Base-by-base conservation (phyloP, 2,329 filamentous ascomycete genomes). In the Pseudocercospora crystallina region DNA sequence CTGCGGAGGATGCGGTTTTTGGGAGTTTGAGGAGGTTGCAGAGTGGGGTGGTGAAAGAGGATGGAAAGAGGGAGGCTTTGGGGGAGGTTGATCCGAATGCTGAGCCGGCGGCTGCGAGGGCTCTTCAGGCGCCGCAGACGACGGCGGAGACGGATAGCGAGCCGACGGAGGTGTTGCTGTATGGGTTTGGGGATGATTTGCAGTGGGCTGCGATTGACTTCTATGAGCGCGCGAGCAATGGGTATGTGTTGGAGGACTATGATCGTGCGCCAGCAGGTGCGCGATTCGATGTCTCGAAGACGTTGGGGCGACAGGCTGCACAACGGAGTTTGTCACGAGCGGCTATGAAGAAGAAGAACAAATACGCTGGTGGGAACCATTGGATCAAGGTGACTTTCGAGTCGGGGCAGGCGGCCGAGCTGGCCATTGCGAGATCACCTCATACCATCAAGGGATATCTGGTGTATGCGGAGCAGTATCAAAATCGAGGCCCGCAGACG, bases 191-290 rank as follows among this genome's bases (percentile, higher is more conserved):
- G 74, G 85, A 71, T 79, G 77, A 80, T 4, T 67, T 70, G 7
- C 80, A 84, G 65, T 96, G 94, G 80, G 90, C 91, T 26, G 90
- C 90, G 31, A 85, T 97, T 61, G 84, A 87, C 60, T 89, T 89
- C 72, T 97, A 87, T 73, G 92, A 96, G 74, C 82, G 85, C 53
- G 84, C 95, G 36, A 92, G 89, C 5, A 71, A 73, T 30, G 91
- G 91, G 20, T 75, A 83, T 56, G 89, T 96, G 67, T 91, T 91
- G 71, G 92, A 97, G 73, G 91, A 96, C 72, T 97, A 97, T 71
- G 84, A 90, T 8, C 85, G 92, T 56, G 85, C 88, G 57, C 86
- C 92, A n/a, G 87, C 89, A 2, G 78, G 83, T 49, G 80, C 84
- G 56, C 81, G 86, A 1, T 92, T 87, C 74, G 87, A 89, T 54